Percentiles rank a stretch among this genome's conserved stretches.
phyloP scores from a whole-genome alignment of 1,139 yeast genomes.

The Debaryomyces udenii region DNA sequence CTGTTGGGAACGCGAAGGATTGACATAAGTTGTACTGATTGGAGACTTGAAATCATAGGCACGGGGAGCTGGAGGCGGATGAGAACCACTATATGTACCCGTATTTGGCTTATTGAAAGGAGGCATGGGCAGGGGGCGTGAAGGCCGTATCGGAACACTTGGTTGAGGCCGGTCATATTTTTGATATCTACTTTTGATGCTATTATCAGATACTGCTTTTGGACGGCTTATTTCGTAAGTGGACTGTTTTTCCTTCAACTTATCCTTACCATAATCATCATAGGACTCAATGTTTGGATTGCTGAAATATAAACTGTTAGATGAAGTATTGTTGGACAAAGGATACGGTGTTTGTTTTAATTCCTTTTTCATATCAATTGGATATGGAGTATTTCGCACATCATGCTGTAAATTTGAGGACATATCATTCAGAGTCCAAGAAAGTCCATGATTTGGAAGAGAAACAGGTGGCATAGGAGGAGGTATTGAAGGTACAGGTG shows the following conservation, averaged over 20 bases:
- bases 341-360: conserved; percentile 28
- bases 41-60: background rate
- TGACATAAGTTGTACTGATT: conserved; percentile 16
- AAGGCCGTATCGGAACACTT: conserved; percentile 8
- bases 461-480: conserved; percentile 21
- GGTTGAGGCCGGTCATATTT: conserved; percentile 12
- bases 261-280: background rate
- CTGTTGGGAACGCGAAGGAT: conserved; percentile 12
- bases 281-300: conserved; percentile 1
- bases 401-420: too few relatives aligned
- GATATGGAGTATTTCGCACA: conserved; percentile 17
- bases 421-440: too few relatives aligned
- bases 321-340: conserved; percentile 5
- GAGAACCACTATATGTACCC: too few relatives aligned
- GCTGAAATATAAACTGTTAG: conserved; percentile 2
- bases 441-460: conserved; percentile 13
- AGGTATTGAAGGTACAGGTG: conserved; percentile 23
- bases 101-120: too few relatives aligned
- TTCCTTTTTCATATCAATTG: conserved; percentile 18
- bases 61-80: too few relatives aligned
- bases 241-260: background rate
- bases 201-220: background rate
- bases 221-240: background rate
- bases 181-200: background rate
- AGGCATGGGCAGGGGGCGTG: background rate